These are phyloP conservation scores for Azolla pinnata DNA, from an alignment of 75 land plant genomes.

Conservation along the genomic window DNA sequence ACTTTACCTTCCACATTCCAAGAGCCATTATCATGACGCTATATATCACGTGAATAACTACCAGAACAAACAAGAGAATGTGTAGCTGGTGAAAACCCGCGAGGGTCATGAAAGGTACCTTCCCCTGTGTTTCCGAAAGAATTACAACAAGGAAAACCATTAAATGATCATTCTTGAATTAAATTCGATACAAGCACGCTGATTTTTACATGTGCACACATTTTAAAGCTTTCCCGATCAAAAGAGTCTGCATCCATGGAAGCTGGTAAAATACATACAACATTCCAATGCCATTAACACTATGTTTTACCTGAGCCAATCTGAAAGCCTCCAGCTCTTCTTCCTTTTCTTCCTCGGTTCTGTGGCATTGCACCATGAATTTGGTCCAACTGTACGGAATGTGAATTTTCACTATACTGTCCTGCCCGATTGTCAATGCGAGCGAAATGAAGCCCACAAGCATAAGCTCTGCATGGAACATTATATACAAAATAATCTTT, in stretches of 20 bases:
- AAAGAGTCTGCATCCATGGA: too few relatives aligned
- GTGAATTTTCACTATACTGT: conserved; percentile 32
- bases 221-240: too few relatives aligned
- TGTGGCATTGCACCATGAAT: conserved; percentile 1
- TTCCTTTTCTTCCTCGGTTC: too few relatives aligned
- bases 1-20: conserved; percentile 55
- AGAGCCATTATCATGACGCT: conserved; percentile 53
- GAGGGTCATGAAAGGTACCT: conserved; percentile 52
- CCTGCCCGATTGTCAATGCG: conserved; percentile 29
- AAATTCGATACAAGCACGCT: too few relatives aligned
- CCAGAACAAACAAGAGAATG: conserved; percentile 78
- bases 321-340: too few relatives aligned
- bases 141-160: too few relatives aligned
- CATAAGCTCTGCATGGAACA: conserved; percentile 75
- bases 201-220: too few relatives aligned
- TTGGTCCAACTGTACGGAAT: conserved; percentile 6
- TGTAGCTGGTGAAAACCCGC: conserved; percentile 76
- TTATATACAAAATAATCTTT: background rate
- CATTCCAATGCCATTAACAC: too few relatives aligned
- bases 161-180: too few relatives aligned
- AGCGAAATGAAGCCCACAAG: conserved; percentile 56
- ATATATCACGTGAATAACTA: conserved; percentile 68
- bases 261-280: too few relatives aligned
- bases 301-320: too few relatives aligned
- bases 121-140: conserved; percentile 32